Percentiles rank a stretch among this genome's conserved stretches.
phyloP scores from a whole-genome alignment of 192 early-diverging fungal genomes.

The Backusella australiensis region DNA sequence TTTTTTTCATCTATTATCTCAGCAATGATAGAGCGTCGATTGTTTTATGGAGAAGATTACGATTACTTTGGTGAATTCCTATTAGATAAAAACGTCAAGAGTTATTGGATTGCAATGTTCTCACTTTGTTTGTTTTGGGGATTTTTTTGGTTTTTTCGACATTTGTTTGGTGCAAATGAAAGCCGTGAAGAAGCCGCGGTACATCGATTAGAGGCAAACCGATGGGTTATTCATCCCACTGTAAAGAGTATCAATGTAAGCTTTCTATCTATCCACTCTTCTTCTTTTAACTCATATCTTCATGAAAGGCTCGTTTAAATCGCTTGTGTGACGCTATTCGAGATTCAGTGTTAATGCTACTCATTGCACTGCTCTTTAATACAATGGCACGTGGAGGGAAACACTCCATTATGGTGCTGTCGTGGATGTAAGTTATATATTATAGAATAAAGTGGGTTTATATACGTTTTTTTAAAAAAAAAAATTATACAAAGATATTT shows the following conservation, averaged over 20 bases:
- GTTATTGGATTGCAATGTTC: constrained; percentile 1
- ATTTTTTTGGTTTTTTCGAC: constrained; percentile 7
- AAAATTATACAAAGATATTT: background rate
- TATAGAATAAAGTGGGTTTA: background rate
- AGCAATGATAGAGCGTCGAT: background rate
- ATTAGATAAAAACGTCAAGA: background rate
- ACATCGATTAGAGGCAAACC: background rate
- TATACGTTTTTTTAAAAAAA: background rate
- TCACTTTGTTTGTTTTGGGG: constrained; percentile 6
- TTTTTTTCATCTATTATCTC: background rate
- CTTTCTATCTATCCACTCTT: background rate
- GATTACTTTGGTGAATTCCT: constrained; percentile 13
- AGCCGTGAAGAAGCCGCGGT: constrained; percentile 5
- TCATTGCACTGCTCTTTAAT: background rate
- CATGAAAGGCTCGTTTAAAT: background rate
- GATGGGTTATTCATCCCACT: background rate
- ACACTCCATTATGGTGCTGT: background rate
- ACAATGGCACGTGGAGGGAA: constrained; percentile 12
- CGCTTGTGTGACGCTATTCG: background rate
- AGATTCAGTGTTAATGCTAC: background rate
- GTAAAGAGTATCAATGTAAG: background rate
- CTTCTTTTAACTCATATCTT: too few species aligned
- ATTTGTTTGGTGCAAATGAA: background rate
- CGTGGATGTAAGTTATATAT: constrained; percentile 1
- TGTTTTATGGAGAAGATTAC: constrained; percentile 6